These are phyloP conservation scores for Candida boidinii DNA, from an alignment of 805 yeast species.

Conservation along the genomic window DNA sequence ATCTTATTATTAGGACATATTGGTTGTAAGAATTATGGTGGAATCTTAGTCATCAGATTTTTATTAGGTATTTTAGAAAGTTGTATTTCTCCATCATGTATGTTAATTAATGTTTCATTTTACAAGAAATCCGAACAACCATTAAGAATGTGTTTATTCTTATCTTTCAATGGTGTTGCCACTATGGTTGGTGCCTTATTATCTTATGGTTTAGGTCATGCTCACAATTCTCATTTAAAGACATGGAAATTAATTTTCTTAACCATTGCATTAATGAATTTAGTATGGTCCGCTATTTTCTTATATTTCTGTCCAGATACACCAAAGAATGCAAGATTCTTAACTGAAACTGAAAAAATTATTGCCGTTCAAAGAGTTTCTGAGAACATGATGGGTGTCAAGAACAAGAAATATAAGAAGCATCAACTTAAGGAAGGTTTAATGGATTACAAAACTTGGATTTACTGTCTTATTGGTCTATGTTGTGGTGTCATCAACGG, in stretches of 20 bases:
- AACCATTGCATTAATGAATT: conserved; percentile 32
- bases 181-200: conserved; percentile 21
- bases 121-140: conserved; percentile 17
- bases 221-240: conserved; percentile 28
- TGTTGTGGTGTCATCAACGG: conserved; percentile 47
- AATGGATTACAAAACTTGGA: conserved; percentile 26
- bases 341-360: conserved; percentile 28
- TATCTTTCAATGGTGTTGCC: conserved; percentile 22
- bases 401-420: conserved; percentile 28
- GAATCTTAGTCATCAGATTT: conserved; percentile 37
- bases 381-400: conserved; percentile 35
- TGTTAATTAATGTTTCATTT: conserved; percentile 21
- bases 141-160: conserved; percentile 25
- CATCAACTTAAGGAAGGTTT: conserved; percentile 36
- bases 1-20: conserved; percentile 40
- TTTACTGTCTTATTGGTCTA: conserved; percentile 24
- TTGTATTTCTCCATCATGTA: conserved; percentile 26
- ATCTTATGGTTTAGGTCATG: conserved; percentile 17
- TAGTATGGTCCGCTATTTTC: conserved; percentile 20
- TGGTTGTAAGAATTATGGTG: conserved; percentile 29
- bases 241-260: conserved; percentile 38
- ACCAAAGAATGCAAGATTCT: conserved; percentile 37
- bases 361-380: conserved; percentile 21
- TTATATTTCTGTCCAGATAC: conserved; percentile 28
- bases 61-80: conserved; percentile 34